Conservation (phyloP, 73 alveolate species). For the Paramecium sexaurelia region DNA sequence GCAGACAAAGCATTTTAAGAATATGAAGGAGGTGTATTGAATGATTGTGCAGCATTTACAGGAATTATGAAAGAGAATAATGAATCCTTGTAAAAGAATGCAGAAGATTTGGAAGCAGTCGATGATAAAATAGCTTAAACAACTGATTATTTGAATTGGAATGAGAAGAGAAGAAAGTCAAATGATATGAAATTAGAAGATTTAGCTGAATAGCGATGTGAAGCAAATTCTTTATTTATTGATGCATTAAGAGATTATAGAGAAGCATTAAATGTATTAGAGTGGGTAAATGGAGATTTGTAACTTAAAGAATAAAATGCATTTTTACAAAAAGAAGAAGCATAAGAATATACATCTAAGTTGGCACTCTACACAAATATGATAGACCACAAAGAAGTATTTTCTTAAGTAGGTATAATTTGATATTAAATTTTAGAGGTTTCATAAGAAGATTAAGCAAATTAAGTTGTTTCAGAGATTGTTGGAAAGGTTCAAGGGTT, state of each 20-base stretch:
- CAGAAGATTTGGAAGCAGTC: slow-evolving; percentile 48
- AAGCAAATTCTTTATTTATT: slow-evolving; percentile 42
- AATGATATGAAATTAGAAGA: slow-evolving; percentile 46
- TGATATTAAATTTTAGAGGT: not conserved
- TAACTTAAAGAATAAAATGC: not conserved
- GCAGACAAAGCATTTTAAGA: slow-evolving; percentile 45
- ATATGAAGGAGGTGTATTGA: slow-evolving; percentile 46
- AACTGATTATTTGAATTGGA: slow-evolving; percentile 50
- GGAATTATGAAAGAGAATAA: slow-evolving; percentile 29
- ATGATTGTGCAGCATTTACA: slow-evolving; percentile 43
- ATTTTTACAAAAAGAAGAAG: slow-evolving; percentile 41
- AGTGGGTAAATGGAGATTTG: slow-evolving; percentile 36
- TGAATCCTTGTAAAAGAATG: slow-evolving; percentile 42
- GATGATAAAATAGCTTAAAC: slow-evolving; percentile 51
- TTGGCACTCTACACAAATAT: not conserved
- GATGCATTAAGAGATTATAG: slow-evolving; percentile 53
- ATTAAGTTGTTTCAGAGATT: slow-evolving; percentile 30
- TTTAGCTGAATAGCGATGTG: slow-evolving; percentile 56
- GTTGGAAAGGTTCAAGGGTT: slow-evolving; percentile 21
- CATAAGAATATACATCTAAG: slow-evolving; percentile 13
- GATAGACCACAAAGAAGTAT: not conserved
- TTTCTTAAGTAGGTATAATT: not conserved
- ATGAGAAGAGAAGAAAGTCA: slow-evolving; percentile 60
- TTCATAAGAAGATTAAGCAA: not conserved
- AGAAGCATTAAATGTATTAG: slow-evolving; percentile 45